Conservation (phyloP, 768 basidiomycete genomes). For the Hortiboletus flavorubellus region DNA sequence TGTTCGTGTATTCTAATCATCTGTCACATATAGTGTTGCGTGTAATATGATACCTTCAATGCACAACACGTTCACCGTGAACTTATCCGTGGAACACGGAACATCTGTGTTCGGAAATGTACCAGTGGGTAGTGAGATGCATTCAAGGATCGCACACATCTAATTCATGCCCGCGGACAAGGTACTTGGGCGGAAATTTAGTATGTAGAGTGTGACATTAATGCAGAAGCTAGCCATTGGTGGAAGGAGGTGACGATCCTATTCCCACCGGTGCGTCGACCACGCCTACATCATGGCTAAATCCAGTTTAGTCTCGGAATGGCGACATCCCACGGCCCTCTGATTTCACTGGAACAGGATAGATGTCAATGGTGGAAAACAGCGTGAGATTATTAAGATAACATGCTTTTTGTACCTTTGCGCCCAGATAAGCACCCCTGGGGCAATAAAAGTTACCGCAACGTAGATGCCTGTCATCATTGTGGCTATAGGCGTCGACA, state of each 20-base stretch:
- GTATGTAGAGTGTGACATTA: constrained; percentile 13
- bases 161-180: constrained; percentile 25
- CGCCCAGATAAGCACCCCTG: constrained; percentile 76
- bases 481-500: constrained; percentile 54
- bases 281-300: constrained; percentile 24
- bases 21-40: constrained; percentile 36
- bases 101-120: constrained; percentile 13
- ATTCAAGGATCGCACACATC: neutral
- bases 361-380: constrained; percentile 13
- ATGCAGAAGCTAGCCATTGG: constrained; percentile 8
- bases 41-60: constrained; percentile 39
- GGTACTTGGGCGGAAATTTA: constrained; percentile 25
- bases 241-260: constrained; percentile 27
- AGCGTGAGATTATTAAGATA: constrained; percentile 4
- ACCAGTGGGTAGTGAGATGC: neutral
- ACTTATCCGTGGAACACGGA: constrained; percentile 3
- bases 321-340: constrained; percentile 89
- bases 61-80: constrained; percentile 17
- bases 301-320: constrained; percentile 62
- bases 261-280: constrained; percentile 24
- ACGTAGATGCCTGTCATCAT: constrained; percentile 49
- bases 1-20: constrained; percentile 31
- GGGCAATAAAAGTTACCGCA: constrained; percentile 68
- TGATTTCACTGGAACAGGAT: constrained; percentile 64
- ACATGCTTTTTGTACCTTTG: constrained; percentile 85